Conservation (phyloP, 1,284 basidiomycete genomes). For the Coniophora puteana region DNA sequence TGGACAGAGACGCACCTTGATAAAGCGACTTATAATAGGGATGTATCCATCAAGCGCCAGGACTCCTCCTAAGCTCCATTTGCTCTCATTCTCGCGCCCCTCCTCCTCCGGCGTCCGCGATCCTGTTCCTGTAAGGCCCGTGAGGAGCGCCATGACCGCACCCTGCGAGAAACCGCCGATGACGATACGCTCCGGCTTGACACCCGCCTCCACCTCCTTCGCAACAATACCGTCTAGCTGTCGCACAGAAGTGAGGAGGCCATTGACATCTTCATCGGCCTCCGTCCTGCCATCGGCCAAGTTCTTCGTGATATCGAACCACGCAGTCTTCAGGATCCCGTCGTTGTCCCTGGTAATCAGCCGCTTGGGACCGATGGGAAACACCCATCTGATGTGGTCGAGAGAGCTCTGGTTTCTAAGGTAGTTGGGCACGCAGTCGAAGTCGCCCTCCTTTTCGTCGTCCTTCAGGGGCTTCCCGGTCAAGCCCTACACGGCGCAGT, state of each 20-base stretch:
- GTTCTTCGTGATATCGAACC: slow-evolving; percentile 75
- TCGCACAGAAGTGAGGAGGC: slow-evolving; percentile 43
- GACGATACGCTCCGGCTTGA: slow-evolving; percentile 59
- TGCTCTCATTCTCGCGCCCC: slow-evolving; percentile 1
- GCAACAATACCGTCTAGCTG: slow-evolving; percentile 65
- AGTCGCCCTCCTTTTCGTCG: no score
- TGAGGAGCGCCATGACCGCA: slow-evolving; percentile 67
- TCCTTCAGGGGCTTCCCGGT: no score
- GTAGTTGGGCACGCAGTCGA: no score
- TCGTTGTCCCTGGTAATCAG: slow-evolving; percentile 64
- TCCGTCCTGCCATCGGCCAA: slow-evolving; percentile 28
- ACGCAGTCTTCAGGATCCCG: slow-evolving; percentile 63
- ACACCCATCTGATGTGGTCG: slow-evolving; percentile 75
- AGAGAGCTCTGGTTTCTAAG: no score
- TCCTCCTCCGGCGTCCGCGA: slow-evolving; percentile 3
- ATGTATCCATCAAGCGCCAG: slow-evolving; percentile 73
- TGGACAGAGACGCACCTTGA: slow-evolving; percentile 3
- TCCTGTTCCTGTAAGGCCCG: slow-evolving; percentile 57
- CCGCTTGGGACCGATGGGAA: slow-evolving; percentile 31
- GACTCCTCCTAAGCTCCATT: slow-evolving; percentile 59
- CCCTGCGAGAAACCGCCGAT: slow-evolving; percentile 88
- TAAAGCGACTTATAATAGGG: slow-evolving; percentile 35
- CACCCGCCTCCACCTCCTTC: slow-evolving; percentile 66
- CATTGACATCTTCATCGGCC: slow-evolving; percentile 41
- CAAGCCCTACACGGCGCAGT: no score